Percentiles rank a stretch among this genome's conserved stretches.
phyloP scores from a whole-genome alignment of 805 yeast genomes.

The Candida odintsovae region DNA sequence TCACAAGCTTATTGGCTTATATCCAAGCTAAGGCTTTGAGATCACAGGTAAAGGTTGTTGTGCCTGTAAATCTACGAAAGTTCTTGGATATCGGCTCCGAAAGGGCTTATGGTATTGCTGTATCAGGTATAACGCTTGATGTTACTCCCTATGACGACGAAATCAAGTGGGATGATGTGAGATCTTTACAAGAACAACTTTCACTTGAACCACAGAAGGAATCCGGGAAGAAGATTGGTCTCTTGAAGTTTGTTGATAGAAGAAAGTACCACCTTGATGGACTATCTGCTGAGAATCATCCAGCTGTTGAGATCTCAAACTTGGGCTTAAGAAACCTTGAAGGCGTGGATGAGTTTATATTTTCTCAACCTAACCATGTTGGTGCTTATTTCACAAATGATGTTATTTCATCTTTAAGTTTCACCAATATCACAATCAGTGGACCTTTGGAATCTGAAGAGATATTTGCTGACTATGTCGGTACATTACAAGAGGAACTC shows the following conservation, averaged over 20 bases:
- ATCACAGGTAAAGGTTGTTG: background rate
- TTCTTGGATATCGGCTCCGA: background rate
- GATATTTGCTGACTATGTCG: background rate
- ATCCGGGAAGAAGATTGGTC: constrained; percentile 4
- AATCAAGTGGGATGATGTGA: constrained; percentile 6
- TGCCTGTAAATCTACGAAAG: constrained; percentile 8
- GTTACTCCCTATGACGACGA: background rate
- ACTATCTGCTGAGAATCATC: background rate
- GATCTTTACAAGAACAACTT: constrained; percentile 1
- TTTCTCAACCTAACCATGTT: constrained; percentile 8
- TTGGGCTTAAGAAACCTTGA: constrained; percentile 1
- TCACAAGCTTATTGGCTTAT: constrained; percentile 3
- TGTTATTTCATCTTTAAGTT: constrained; percentile 3
- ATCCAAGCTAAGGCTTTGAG: constrained; percentile 1
- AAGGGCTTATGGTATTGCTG: constrained; percentile 5
- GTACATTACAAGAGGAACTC: background rate
- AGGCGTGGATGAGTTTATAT: constrained; percentile 4
- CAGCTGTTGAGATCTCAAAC: constrained; percentile 7
- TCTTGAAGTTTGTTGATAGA: constrained; percentile 3
- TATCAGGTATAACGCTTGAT: constrained; percentile 1
- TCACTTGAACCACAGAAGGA: background rate
- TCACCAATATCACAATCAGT: constrained; percentile 1
- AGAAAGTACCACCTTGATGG: background rate
- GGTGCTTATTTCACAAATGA: constrained; percentile 6
- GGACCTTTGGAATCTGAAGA: constrained; percentile 2